Base-by-base conservation (phyloP, 768 basidiomycete genomes). In the Porphyrellus cyaneotinctus region DNA sequence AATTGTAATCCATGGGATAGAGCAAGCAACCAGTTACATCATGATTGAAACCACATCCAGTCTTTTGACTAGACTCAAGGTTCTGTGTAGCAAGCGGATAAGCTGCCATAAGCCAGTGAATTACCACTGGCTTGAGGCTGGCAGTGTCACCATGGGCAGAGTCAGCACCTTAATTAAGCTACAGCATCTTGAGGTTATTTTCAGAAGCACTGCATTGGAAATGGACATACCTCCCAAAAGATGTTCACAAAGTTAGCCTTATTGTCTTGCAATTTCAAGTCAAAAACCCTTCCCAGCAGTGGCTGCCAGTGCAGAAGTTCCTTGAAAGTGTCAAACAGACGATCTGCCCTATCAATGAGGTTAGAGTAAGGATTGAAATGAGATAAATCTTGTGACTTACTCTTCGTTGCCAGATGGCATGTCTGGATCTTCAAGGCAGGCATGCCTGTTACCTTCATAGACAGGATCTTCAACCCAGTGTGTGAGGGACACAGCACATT, bases 241-340 rank as follows among this genome's bases (percentile, higher is more conserved):
- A 36, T 11, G 2, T 28, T 9, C 15, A 2, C 8, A 13, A 50
- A 31, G 18, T 11, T 6, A 26, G 12, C 7, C n/a, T 28, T 15
- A 7, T n/a, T n/a, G n/a, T n/a, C n/a, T n/a, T 12, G 43, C 2
- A n/a, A 12, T 8, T 47, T n/a, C 3, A 14, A 30, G 20, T 1
- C 2, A 22, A 47, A 52, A 3, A 36, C n/a, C 39, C 17, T 31
- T 31, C 30, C 39, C 22, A 32, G 47, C 4, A 33, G 53, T 0
- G 43, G 58, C 8, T 49, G 35, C 35, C 36, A 58, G 10, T 17
- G 3, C 17, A 58, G 1, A 3, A 58, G 43, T 22, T 49, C 31
- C 35, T 52, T 9, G 28, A 45, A 56, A 18, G 31, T 20, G 3
- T 4, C 13, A 17, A 37, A 56, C 10, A 56, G 13, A n/a, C 43